phyloP scores from a whole-genome alignment of 2,329 filamentous ascomycete species.

The Ceratocystis variospora region DNA sequence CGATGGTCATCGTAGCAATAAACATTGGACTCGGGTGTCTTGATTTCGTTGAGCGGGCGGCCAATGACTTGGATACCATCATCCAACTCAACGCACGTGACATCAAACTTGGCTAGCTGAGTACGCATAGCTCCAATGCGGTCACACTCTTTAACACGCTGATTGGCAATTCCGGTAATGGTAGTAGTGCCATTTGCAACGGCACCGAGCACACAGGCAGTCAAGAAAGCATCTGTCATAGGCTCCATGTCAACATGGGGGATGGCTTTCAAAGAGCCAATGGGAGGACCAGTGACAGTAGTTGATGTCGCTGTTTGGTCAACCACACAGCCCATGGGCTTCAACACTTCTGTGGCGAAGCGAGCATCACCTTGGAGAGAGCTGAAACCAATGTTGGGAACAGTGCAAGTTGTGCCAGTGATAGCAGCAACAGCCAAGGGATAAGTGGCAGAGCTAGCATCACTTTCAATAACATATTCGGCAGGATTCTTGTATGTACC shows the following conservation, averaged over 20 bases:
- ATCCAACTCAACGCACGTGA: constrained; percentile 72
- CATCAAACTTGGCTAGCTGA: constrained; percentile 85
- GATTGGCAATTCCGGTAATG: constrained; percentile 92
- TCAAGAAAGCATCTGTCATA: constrained; percentile 98
- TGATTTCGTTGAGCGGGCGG: constrained; percentile 34
- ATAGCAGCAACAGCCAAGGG: constrained; percentile 89
- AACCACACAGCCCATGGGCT: constrained; percentile 87
- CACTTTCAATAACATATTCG: constrained; percentile 87
- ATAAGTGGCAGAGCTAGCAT: constrained; percentile 95
- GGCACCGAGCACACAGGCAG: constrained; percentile 81
- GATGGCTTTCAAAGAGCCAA: constrained; percentile 60
- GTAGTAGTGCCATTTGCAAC: constrained; percentile 71
- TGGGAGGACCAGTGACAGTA: constrained; percentile 76
- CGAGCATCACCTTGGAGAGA: constrained; percentile 91
- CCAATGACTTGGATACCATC: constrained; percentile 75
- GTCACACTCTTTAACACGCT: constrained; percentile 96
- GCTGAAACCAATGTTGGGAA: constrained; percentile 86
- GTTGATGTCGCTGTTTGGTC: constrained; percentile 74
- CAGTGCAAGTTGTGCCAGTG: constrained; percentile 85
- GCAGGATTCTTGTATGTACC: constrained; percentile 69
- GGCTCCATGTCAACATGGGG: constrained; percentile 91
- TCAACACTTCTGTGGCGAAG: constrained; percentile 79
- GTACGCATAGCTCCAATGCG: constrained; percentile 91
- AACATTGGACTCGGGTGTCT: constrained; percentile 50
- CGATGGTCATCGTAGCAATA: constrained; percentile 96